Base-by-base conservation (phyloP, 805 yeast genomes). In the Yamadazyma akitaensis region DNA sequence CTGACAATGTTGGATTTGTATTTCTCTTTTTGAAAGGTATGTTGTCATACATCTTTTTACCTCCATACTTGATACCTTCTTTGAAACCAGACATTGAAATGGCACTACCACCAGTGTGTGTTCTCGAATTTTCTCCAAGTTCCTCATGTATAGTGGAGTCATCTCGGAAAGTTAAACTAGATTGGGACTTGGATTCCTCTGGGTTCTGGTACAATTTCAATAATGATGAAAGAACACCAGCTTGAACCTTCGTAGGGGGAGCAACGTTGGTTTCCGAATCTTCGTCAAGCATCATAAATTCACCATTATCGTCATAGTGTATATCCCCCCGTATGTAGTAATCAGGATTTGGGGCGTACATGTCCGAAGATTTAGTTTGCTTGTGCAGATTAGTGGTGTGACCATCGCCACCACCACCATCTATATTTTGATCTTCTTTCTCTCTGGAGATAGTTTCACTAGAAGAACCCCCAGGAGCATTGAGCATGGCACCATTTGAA, bases 211-310 rank as follows among this genome's bases (percentile, higher is more conserved):
- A 89, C 40, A 90, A 70, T 50, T 82, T 77, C 52, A 90, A 71
- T 51, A 90, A 72, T 1, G 92, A 81, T 0, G 96, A 87, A 25
- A 90, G 73, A 14, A 90, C 92, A 63, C 97, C 97, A 21, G 90
- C 90, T 54, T 85, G 85, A 11, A 88, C 91, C 44, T 77, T 77
- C 36, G 75, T 70, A 0, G 73, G 74, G 1, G 71, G 73, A 6
- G 68, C 64, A 13, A 72, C 58, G 48, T 70, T 69, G 2, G 55
- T 58, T 12, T 59, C 70, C 5, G 59, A 66, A 48, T 63, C 62
- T 31, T 62, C 57, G 26, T 63, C 68, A 13, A 67, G 70, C 49
- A 65, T 53, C 49, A 65, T 54, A 39, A 68, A 60, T 33, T 62
- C 65, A 46, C 64, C 61, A 10, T 64, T 64, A 24, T 60, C 60